Conservation (phyloP, 768 basidiomycete genomes). For the Suillus alpinus region DNA sequence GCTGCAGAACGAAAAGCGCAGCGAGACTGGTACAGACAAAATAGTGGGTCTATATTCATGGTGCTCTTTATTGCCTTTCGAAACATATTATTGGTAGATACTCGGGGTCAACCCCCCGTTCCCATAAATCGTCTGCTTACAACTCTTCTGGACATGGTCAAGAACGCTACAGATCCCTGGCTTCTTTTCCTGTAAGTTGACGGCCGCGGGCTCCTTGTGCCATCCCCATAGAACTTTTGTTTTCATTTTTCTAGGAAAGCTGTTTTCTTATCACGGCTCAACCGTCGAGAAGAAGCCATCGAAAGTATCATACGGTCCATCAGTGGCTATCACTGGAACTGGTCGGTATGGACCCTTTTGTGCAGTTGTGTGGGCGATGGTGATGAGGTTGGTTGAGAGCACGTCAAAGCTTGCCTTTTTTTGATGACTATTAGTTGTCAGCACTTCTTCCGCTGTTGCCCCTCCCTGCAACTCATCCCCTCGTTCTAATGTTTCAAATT, state of each 20-base stretch:
- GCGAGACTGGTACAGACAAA: constrained; percentile 81
- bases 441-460: constrained; percentile 45
- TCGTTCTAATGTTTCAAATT: constrained; percentile 77
- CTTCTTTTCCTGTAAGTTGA: constrained; percentile 72
- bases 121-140: constrained; percentile 61
- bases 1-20: constrained; percentile 80
- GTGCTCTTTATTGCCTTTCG: not conserved
- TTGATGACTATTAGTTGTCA: constrained; percentile 33
- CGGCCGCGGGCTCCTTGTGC: not conserved
- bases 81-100: constrained; percentile 40
- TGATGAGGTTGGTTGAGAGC: constrained; percentile 64
- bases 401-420: not conserved
- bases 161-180: constrained; percentile 70
- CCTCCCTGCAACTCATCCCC: constrained; percentile 48
- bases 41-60: constrained; percentile 47
- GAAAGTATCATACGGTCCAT: constrained; percentile 78
- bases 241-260: constrained; percentile 57
- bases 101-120: constrained; percentile 63
- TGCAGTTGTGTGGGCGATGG: constrained; percentile 74
- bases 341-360: constrained; percentile 90
- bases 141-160: constrained; percentile 58
- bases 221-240: constrained; percentile 3
- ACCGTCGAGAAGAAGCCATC: constrained; percentile 81
- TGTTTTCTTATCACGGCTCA: constrained; percentile 75
- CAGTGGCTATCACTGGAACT: constrained; percentile 84